Evolutionary conservation across 2,329 filamentous ascomycete genomes (phyloP).

Genomic region (Ploettnerulaceae sp.): DNA sequence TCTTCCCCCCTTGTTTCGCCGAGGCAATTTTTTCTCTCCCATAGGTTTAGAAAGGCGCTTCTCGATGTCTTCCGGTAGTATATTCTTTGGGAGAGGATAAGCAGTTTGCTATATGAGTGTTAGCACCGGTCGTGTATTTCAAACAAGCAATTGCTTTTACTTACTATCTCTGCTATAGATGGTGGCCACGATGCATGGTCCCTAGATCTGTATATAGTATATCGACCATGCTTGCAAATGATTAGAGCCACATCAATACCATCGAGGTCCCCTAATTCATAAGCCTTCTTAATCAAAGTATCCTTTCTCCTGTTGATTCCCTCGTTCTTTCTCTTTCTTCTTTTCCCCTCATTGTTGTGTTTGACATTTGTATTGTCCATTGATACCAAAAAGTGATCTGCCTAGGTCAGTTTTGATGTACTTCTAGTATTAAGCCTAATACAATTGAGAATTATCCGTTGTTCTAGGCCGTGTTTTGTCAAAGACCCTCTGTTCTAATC

Average conservation of each 20-base stretch:
- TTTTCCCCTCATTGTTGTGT: conserved; percentile 7
- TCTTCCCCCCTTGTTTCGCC: conserved; percentile 11
- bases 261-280: conserved; percentile 16
- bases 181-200: conserved; percentile 8
- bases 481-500: conserved; percentile 1
- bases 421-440: conserved; percentile 6
- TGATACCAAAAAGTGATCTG: conserved; percentile 8
- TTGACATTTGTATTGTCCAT: conserved; percentile 8
- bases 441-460: conserved; percentile 6
- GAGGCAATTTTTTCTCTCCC: conserved; percentile 8
- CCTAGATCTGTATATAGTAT: conserved; percentile 15
- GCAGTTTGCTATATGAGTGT: conserved; percentile 17
- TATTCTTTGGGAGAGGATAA: conserved; percentile 17
- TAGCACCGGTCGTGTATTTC: conserved; percentile 8
- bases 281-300: conserved; percentile 13
- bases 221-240: conserved; percentile 14
- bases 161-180: conserved; percentile 19
- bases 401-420: conserved; percentile 6
- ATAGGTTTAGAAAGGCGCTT: conserved; percentile 17
- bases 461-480: background rate
- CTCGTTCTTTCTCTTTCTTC: conserved; percentile 13
- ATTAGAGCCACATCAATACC: conserved; percentile 14
- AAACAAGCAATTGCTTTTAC: conserved; percentile 12
- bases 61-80: conserved; percentile 14
- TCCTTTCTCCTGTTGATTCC: conserved; percentile 15